Conservation (phyloP, 352 stramenopile species). For the Halophytophthora polymorphica region DNA sequence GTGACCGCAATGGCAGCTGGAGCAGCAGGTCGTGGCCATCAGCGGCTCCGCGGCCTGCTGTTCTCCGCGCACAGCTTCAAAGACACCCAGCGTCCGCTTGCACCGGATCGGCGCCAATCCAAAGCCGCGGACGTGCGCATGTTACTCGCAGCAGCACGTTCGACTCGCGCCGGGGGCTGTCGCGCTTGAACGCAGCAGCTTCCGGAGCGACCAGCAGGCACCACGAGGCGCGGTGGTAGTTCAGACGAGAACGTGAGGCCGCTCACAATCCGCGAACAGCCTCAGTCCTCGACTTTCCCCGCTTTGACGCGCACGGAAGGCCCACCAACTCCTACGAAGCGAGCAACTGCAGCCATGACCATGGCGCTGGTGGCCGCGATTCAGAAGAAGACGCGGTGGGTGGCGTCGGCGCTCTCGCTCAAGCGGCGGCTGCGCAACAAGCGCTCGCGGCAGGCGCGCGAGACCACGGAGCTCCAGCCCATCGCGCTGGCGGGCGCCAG, state of each 20-base stretch:
- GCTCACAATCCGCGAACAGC: too few relatives aligned
- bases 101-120: too few relatives aligned
- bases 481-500: slow-evolving; percentile 35
- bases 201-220: background rate
- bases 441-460: slow-evolving; percentile 17
- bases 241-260: too few relatives aligned
- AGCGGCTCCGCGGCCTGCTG: too few relatives aligned
- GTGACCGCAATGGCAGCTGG: too few relatives aligned
- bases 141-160: too few relatives aligned
- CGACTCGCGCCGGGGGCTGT: too few relatives aligned
- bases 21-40: too few relatives aligned
- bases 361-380: slow-evolving; percentile 21
- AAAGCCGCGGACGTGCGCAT: too few relatives aligned
- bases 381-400: slow-evolving; percentile 27
- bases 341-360: slow-evolving; percentile 11
- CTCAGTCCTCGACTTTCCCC: background rate
- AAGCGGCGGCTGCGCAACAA: slow-evolving; percentile 14
- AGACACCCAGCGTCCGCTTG: too few relatives aligned
- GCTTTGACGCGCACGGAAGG: background rate
- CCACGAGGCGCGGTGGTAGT: too few relatives aligned
- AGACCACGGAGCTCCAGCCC: slow-evolving; percentile 25
- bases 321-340: background rate
- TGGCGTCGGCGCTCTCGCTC: slow-evolving; percentile 26
- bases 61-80: too few relatives aligned
- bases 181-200: background rate